A percentile compares a stretch with the other conserved stretches of the same genome.
phyloP scores from a whole-genome alignment of 2,329 filamentous ascomycete genomes.

The Mollisia scopiformis region DNA sequence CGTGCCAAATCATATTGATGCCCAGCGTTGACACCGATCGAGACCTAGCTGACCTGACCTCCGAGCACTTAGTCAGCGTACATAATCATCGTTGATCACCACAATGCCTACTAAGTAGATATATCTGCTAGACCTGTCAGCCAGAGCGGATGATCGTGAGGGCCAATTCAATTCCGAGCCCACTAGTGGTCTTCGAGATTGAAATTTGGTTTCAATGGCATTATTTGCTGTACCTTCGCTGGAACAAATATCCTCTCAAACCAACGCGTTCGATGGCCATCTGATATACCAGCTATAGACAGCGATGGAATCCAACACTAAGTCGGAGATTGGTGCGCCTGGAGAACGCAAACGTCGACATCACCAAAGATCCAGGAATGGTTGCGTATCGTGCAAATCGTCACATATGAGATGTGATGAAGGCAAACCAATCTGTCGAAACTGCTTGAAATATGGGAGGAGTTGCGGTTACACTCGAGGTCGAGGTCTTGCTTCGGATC shows the following conservation, averaged over 20 bases:
- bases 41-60: too few species aligned
- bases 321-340: neutral
- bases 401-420: slow-evolving; percentile 2
- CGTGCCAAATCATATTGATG: too few species aligned
- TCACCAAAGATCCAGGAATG: slow-evolving; percentile 1
- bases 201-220: too few species aligned
- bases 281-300: neutral
- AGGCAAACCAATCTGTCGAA: slow-evolving; percentile 6
- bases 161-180: too few species aligned
- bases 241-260: too few species aligned
- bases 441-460: slow-evolving; percentile 3
- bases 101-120: too few species aligned
- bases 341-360: slow-evolving; percentile 2
- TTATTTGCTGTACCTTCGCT: too few species aligned
- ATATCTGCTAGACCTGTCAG: too few species aligned
- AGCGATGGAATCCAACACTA: neutral
- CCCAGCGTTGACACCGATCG: too few species aligned
- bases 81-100: too few species aligned
- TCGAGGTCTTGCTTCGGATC: neutral
- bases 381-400: slow-evolving; percentile 1
- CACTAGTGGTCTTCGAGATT: too few species aligned
- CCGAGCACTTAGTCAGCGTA: neutral
- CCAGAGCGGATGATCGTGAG: too few species aligned
- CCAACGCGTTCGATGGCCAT: neutral
- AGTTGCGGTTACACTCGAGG: neutral